These are phyloP conservation scores for Spirogloea muscicola DNA, from an alignment of 139 green algal species.

Conservation along the genomic window DNA sequence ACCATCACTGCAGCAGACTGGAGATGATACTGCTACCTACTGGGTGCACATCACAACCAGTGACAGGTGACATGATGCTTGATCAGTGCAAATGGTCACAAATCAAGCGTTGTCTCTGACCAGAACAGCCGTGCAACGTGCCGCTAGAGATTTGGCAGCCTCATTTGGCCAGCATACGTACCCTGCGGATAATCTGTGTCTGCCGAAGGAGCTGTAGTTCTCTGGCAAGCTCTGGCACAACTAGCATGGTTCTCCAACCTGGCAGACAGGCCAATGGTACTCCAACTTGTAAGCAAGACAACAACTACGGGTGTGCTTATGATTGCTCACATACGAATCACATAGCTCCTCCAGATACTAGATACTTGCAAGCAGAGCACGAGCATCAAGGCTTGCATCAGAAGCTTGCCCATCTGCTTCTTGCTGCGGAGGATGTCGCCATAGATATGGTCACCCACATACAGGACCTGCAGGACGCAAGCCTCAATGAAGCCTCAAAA, in stretches of 20 bases:
- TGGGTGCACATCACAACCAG: no score
- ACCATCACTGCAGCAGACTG: no score
- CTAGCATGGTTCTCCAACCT: constrained; percentile 94
- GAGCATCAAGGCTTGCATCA: no score
- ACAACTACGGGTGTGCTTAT: neutral
- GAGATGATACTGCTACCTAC: no score
- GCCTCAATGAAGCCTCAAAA: neutral
- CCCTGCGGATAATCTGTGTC: neutral
- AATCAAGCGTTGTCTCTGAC: no score
- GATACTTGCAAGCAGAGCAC: no score
- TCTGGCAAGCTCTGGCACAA: constrained; percentile 86
- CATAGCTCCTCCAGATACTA: neutral
- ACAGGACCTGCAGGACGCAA: constrained; percentile 53
- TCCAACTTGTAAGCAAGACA: neutral
- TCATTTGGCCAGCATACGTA: no score
- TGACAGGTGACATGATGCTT: no score
- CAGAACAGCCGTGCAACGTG: no score
- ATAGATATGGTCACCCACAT: constrained; percentile 66
- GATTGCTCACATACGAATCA: neutral
- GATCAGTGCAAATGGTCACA: no score
- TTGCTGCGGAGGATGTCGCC: constrained; percentile 56
- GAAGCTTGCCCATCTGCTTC: constrained; percentile 45
- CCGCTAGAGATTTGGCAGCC: no score
- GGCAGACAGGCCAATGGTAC: no score
- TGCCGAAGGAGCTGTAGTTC: constrained; percentile 30